A percentile compares a stretch with the other conserved stretches of the same genome.
Conservation (phyloP, 164 flowering plant genomes). For the Liriodendron chinense region DNA sequence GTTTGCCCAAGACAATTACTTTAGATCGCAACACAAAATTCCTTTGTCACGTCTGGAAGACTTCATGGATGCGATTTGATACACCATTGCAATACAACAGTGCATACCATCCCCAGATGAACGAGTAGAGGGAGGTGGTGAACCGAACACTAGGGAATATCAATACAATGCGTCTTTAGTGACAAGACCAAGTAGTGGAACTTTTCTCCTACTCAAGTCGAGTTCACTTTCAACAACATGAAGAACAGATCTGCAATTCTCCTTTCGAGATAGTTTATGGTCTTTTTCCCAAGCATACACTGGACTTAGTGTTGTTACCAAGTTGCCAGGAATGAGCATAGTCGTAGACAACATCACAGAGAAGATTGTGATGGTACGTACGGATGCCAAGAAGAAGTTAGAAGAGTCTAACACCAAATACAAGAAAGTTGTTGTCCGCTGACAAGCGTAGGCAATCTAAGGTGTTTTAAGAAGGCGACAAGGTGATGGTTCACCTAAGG, state of each 20-base stretch:
- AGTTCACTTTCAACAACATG: not conserved
- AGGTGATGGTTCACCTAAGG: not conserved
- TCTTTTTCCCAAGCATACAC: not conserved
- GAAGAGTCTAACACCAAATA: not conserved
- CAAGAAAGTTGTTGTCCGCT: not conserved
- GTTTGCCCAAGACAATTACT: not conserved
- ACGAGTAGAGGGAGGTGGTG: not conserved
- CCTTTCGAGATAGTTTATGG: not conserved
- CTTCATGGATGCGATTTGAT: not conserved
- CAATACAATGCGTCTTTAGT: not conserved
- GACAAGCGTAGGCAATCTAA: not conserved
- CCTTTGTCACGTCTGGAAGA: slow-evolving; percentile 1
- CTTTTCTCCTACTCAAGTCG: not conserved
- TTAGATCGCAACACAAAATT: not conserved
- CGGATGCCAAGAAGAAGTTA: not conserved
- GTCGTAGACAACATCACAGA: not conserved
- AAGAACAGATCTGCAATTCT: not conserved
- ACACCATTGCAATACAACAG: not conserved
- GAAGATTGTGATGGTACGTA: not conserved
- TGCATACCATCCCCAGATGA: not conserved
- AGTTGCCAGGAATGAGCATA: not conserved
- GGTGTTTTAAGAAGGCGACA: not conserved
- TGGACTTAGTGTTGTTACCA: not conserved
- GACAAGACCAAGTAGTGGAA: not conserved
- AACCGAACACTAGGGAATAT: not conserved